phyloP scores from a whole-genome alignment of 1,139 yeast genomes.

The Zygosaccharomyces pseudobailii region DNA sequence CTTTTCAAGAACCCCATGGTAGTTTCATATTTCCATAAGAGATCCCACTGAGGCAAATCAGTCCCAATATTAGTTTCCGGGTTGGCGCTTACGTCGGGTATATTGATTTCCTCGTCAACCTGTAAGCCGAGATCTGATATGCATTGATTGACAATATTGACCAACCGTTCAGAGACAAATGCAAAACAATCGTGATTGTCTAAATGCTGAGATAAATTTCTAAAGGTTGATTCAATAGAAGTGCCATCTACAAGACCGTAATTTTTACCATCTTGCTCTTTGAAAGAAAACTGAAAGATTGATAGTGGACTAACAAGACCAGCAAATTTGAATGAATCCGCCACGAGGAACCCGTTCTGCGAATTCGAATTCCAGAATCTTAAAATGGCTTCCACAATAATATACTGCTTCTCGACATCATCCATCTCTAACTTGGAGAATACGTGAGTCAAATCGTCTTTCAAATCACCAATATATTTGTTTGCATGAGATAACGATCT shows the following conservation, averaged over 20 bases:
- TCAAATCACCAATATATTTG: conserved; percentile 57
- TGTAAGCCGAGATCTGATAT: conserved; percentile 27
- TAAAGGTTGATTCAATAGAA: conserved; percentile 37
- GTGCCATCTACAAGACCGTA: conserved; percentile 37
- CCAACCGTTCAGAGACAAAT: conserved; percentile 38
- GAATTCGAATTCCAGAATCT: conserved; percentile 80
- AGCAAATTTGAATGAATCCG: conserved; percentile 57
- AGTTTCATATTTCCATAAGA: conserved; percentile 38
- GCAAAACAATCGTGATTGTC: conserved; percentile 30
- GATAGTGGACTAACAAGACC: conserved; percentile 43
- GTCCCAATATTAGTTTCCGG: conserved; percentile 18
- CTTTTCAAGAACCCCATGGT: conserved; percentile 37
- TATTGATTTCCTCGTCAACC: conserved; percentile 25
- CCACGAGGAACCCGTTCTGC: conserved; percentile 68
- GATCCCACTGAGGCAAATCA: conserved; percentile 28
- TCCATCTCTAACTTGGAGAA: conserved; percentile 38
- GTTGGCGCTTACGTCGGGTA: conserved; percentile 31
- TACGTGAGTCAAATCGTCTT: conserved; percentile 47
- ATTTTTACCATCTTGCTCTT: conserved; percentile 22
- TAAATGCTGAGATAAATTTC: conserved; percentile 32
- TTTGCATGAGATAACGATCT: conserved; percentile 86
- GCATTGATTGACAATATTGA: conserved; percentile 38
- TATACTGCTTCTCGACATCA: conserved; percentile 34
- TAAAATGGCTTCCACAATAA: conserved; percentile 61
- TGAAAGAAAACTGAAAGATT: conserved; percentile 42